Percentiles rank a stretch among this genome's conserved stretches.
Conservation (phyloP, 352 stramenopile genomes). For the Globisporangium cystogenes region DNA sequence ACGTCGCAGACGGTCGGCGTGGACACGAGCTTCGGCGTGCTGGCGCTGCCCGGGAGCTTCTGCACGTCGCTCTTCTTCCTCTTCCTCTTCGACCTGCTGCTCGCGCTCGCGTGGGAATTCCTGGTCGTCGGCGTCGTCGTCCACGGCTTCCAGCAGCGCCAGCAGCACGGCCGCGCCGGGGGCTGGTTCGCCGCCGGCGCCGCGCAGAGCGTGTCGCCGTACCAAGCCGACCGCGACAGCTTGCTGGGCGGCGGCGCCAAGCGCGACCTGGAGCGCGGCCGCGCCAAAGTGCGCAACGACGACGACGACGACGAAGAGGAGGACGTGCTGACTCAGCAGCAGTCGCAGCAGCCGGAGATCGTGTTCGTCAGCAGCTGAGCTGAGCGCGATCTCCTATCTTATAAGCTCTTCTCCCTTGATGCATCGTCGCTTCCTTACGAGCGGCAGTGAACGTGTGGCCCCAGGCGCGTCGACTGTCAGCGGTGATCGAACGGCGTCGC, state of each 20-base stretch:
- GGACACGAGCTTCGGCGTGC: conserved; percentile 53
- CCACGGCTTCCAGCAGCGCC: conserved; percentile 40
- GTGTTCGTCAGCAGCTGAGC: conserved; percentile 22
- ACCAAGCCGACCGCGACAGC: conserved; percentile 43
- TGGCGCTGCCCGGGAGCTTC: conserved; percentile 45
- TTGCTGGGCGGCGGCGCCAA: conserved; percentile 19
- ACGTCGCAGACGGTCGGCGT: conserved; percentile 39
- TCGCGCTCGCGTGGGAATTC: conserved; percentile 55
- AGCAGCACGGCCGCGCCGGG: conserved; percentile 11
- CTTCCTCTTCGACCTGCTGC: conserved; percentile 54
- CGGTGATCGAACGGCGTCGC: not conserved
- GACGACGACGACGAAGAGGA: conserved; percentile 39
- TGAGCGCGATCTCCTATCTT: not conserved
- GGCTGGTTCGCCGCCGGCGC: conserved; percentile 10
- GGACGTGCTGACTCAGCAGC: conserved; percentile 25
- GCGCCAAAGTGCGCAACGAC: conserved; percentile 10
- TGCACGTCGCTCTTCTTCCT: conserved; percentile 61
- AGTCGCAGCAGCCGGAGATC: conserved; percentile 23
- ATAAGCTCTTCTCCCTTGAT: not conserved
- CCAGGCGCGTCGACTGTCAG: no score
- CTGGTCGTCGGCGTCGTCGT: conserved; percentile 50
- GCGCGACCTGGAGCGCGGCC: conserved; percentile 3
- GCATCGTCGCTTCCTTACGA: no score
- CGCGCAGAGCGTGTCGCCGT: conserved; percentile 35
- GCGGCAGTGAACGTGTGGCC: no score